Base-by-base conservation (phyloP, 164 flowering plant genomes). In the Vitis rotundifolia region DNA sequence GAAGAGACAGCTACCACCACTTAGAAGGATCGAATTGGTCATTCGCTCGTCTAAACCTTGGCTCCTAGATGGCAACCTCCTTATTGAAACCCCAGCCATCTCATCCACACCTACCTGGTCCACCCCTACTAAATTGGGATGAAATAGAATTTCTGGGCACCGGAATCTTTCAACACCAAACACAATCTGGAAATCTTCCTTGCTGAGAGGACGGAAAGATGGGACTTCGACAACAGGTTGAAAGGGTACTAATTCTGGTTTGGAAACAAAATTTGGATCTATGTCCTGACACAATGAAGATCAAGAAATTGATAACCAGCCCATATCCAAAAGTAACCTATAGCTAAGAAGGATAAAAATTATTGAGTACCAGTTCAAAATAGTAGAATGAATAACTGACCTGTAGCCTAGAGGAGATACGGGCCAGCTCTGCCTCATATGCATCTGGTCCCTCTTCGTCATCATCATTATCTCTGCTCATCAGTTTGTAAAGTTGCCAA, bases 41-140 rank as follows among this genome's bases (percentile, higher is more conserved):
- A 96, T 67, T 69, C 82, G 86, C 48, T 86, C 84, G 64, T 87
- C 91, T 37, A 83, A 8, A 12, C 66, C 75, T 61, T 73, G 63
- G 16, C 57, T 81, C 57, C 70, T 78, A 2, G 70, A 64, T 1
- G 85, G 79, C 76, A 93, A 68, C 84, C 97, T 84, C 67, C 91
- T 78, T 8, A 96, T 66, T 14, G 99, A 89, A 29, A 88, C 85
- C 10, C 98, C 94, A 37, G 79, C 81, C 98, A 96, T 92, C 84
- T 96, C 98, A 74, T 93, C 99, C 66, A 93, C 75, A 22, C 99
- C 99, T 22, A 81, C 89, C 80, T 96, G 99, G 71, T 93, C 94
- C 6, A 96, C 61, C 31, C 97, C 98, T 48, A 96, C 68, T 76
- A 89, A 79, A 81, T 83, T 91, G 4, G 99, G 98, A 70, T 83